Conservation (phyloP, 768 basidiomycete species). For the Plicaturopsis crispa region DNA sequence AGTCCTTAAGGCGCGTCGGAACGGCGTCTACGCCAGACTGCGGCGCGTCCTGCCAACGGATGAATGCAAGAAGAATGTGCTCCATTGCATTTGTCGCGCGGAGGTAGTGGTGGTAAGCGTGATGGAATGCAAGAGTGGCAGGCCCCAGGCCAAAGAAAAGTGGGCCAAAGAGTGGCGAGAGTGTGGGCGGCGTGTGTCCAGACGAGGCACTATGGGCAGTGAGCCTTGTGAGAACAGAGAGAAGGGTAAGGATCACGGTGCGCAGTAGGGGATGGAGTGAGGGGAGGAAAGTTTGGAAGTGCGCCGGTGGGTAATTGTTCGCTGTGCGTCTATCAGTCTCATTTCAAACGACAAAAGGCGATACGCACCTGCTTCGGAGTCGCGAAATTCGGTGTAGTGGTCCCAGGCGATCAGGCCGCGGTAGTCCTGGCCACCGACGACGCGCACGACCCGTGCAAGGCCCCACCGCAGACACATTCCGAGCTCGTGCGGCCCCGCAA, state of each 20-base stretch:
- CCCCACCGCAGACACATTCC: constrained; percentile 94
- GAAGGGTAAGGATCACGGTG: constrained; percentile 56
- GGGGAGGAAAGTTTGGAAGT: constrained; percentile 66
- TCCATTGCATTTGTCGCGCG: constrained; percentile 84
- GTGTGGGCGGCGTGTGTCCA: constrained; percentile 85
- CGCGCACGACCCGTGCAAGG: constrained; percentile 68
- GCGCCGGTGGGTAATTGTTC: constrained; percentile 57
- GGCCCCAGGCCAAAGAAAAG: constrained; percentile 78
- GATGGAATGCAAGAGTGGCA: constrained; percentile 39
- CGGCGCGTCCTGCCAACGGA: constrained; percentile 72
- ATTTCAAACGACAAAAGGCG: constrained; percentile 5
- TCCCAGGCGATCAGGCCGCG: constrained; percentile 85
- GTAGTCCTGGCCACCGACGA: constrained; percentile 62
- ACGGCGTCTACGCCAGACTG: constrained; percentile 56
- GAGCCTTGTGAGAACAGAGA: constrained; percentile 77
- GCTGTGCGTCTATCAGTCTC: constrained; percentile 25
- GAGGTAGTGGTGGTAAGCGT: constrained; percentile 57
- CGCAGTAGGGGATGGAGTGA: constrained; percentile 45
- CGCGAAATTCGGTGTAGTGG: constrained; percentile 73
- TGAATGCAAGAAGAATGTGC: constrained; percentile 85
- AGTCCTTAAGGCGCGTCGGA: constrained; percentile 82
- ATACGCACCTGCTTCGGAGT: constrained; percentile 70
- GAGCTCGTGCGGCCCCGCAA: constrained; percentile 82
- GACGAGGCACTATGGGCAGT: constrained; percentile 78
- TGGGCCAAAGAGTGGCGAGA: constrained; percentile 86